Conservation (phyloP, 1,284 basidiomycete genomes). For the Gymnopus androsaceus region DNA sequence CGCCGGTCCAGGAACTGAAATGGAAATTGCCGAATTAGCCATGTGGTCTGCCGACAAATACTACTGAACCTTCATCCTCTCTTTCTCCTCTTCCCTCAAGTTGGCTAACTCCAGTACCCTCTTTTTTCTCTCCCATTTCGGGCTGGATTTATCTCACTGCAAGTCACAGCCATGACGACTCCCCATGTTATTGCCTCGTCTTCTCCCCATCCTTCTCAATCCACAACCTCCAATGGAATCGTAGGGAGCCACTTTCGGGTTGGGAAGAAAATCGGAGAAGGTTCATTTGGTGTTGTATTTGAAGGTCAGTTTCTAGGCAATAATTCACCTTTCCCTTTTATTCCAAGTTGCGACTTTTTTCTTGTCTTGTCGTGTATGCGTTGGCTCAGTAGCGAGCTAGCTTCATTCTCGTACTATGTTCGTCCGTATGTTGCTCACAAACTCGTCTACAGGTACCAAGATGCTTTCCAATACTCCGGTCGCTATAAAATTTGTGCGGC, state of each 20-base stretch:
- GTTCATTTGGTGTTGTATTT: constrained; percentile 83
- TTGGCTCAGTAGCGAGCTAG: too few relatives aligned
- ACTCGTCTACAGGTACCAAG: constrained; percentile 69
- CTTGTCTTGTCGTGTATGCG: too few relatives aligned
- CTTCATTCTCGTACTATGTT: too few relatives aligned
- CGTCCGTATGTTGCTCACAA: too few relatives aligned
- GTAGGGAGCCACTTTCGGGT: constrained; percentile 78
- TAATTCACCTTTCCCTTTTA: too few relatives aligned
- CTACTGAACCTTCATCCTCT: not conserved
- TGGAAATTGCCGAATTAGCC: too few relatives aligned
- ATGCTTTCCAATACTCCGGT: constrained; percentile 88
- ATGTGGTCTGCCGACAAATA: constrained; percentile 11
- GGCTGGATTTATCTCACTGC: constrained; percentile 7
- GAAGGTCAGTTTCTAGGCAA: constrained; percentile 70
- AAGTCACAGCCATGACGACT: constrained; percentile 55
- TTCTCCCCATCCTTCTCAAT: constrained; percentile 60
- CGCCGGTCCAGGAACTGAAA: too few relatives aligned
- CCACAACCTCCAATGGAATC: constrained; percentile 64
- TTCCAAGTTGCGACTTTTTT: too few relatives aligned
- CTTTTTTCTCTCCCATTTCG: constrained; percentile 5
- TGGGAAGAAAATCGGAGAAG: constrained; percentile 87
- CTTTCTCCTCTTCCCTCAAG: constrained; percentile 5
- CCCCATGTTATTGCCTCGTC: constrained; percentile 78
- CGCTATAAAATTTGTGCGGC: constrained; percentile 96
- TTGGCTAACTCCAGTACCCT: constrained; percentile 9